phyloP scores from a whole-genome alignment of 148 eudicot species.

The Talinum fruticosum region DNA sequence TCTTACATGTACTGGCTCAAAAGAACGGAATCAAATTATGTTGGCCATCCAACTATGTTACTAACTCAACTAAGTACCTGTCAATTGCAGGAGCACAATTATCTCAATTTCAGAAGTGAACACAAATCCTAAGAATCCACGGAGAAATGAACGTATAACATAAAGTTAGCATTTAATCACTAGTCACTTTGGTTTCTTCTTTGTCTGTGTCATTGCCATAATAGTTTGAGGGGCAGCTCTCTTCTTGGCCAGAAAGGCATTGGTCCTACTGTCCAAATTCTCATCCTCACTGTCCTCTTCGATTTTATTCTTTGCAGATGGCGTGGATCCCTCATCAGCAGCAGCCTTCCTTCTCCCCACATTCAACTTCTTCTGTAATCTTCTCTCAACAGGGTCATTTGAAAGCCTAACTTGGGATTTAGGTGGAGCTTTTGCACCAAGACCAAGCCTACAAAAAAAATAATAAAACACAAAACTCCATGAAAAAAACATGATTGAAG shows the following conservation, averaged over 20 bases:
- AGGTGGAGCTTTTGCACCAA: constrained; percentile 68
- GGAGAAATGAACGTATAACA: neutral
- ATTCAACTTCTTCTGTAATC: constrained; percentile 49
- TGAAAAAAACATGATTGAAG: neutral
- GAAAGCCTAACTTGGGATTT: constrained; percentile 35
- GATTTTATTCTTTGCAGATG: constrained; percentile 31
- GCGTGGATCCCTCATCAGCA: constrained; percentile 33
- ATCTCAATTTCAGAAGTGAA: too few relatives aligned
- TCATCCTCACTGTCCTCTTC: constrained; percentile 44
- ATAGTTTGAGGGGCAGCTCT: constrained; percentile 32
- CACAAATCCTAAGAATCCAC: neutral
- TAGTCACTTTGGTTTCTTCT: constrained; percentile 36
- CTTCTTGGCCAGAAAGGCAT: constrained; percentile 52
- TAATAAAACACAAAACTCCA: neutral
- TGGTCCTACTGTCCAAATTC: constrained; percentile 60
- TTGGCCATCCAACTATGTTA: too few relatives aligned
- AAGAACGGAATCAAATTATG: too few relatives aligned
- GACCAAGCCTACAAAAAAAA: constrained; percentile 60
- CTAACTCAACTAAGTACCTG: too few relatives aligned
- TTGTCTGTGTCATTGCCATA: constrained; percentile 29
- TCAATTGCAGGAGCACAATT: too few relatives aligned
- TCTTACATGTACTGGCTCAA: too few relatives aligned
- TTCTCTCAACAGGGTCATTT: constrained; percentile 62
- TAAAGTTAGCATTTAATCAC: neutral
- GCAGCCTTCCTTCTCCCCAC: constrained; percentile 44